These are phyloP conservation scores for Plasmodium falciparum DNA, from an alignment of 169 alveolate species.

Conservation along the genomic window DNA sequence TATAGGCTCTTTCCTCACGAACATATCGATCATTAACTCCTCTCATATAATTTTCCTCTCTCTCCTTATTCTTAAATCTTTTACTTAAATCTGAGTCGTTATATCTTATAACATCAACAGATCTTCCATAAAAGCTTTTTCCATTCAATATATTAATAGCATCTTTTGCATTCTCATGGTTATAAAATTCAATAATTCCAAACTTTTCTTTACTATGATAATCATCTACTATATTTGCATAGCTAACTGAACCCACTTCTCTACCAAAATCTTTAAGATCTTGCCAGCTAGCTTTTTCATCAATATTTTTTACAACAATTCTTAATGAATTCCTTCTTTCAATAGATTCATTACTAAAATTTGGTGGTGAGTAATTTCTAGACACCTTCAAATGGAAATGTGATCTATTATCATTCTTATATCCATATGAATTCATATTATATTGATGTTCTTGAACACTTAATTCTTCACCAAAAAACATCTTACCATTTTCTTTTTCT, in stretches of 20 bases:
- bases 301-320: slow-evolving; percentile 85
- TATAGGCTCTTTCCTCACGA: too few relatives aligned
- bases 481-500: slow-evolving; percentile 80
- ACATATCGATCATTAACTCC: neutral
- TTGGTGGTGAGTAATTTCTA: slow-evolving; percentile 61
- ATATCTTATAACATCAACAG: slow-evolving; percentile 77
- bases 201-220: slow-evolving; percentile 75
- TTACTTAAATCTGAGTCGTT: slow-evolving; percentile 9
- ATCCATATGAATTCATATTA: slow-evolving; percentile 50
- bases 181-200: slow-evolving; percentile 87
- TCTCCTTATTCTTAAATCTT: slow-evolving; percentile 10
- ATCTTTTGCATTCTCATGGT: slow-evolving; percentile 81
- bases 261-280: slow-evolving; percentile 90
- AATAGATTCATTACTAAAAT: slow-evolving; percentile 67
- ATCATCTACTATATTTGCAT: slow-evolving; percentile 85
- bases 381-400: slow-evolving; percentile 24
- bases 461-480: slow-evolving; percentile 80
- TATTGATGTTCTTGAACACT: slow-evolving; percentile 86
- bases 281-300: slow-evolving; percentile 90
- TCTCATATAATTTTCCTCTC: neutral
- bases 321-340: slow-evolving; percentile 77
- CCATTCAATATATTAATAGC: slow-evolving; percentile 86
- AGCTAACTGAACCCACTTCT: slow-evolving; percentile 89
- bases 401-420: slow-evolving; percentile 57
- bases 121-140: slow-evolving; percentile 77